Percentiles rank a stretch among this genome's conserved stretches.
Evolutionary conservation across 495 filamentous ascomycete species (phyloP).

Genomic region (Cercophora scortea): DNA sequence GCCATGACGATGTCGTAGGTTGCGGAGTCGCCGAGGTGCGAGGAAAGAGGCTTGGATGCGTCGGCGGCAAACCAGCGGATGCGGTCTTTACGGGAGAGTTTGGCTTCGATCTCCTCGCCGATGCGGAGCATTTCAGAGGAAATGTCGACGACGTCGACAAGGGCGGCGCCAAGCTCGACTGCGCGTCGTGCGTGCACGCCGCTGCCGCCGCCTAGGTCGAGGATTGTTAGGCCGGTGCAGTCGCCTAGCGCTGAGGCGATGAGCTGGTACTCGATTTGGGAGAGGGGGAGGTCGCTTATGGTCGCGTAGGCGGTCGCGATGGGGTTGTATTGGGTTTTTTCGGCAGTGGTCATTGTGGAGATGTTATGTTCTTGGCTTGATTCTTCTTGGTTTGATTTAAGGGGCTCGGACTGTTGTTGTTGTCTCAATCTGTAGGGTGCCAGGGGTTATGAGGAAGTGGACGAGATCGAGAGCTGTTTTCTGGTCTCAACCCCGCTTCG

Average conservation of each 20-base stretch:
- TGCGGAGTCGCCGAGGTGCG: neutral
- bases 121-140: slow-evolving; percentile 19
- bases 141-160: slow-evolving; percentile 25
- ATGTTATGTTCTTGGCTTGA: no score
- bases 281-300: neutral
- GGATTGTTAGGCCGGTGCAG: slow-evolving; percentile 18
- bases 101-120: slow-evolving; percentile 3
- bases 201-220: slow-evolving; percentile 31
- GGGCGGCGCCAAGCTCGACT: slow-evolving; percentile 15
- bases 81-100: neutral
- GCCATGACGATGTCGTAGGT: slow-evolving; percentile 27
- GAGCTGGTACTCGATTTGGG: slow-evolving; percentile 14
- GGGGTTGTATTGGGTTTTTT: neutral
- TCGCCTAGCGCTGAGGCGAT: slow-evolving; percentile 14
- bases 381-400: no score
- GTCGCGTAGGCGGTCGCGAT: neutral
- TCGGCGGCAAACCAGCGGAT: slow-evolving; percentile 18
- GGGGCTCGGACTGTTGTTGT: no score
- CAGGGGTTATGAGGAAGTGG: no score
- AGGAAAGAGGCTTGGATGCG: slow-evolving; percentile 14
- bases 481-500: no score
- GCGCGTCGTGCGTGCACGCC: slow-evolving; percentile 22
- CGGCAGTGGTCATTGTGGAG: neutral
- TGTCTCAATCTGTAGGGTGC: no score
- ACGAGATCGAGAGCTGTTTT: no score